Evolutionary conservation across 2,329 filamentous ascomycete species (phyloP).

Genomic region (Colletotrichum filicis): DNA sequence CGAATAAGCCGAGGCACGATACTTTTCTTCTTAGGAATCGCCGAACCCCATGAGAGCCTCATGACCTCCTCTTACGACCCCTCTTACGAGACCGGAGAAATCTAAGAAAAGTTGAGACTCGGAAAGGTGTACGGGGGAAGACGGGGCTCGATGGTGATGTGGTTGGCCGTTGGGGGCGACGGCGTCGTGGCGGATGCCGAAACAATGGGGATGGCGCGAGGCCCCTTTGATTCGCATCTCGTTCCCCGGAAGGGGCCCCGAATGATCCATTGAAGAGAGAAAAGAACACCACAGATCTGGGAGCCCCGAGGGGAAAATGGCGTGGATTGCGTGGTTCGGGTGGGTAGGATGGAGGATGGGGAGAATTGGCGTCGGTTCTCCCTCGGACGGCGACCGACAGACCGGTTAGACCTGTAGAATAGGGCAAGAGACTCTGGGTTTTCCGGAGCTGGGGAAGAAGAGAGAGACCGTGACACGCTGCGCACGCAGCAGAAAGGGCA

Average conservation of each 20-base stretch:
- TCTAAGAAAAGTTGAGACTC: background rate
- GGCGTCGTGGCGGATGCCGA: constrained; percentile 14
- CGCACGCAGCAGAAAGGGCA: background rate
- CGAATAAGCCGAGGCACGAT: background rate
- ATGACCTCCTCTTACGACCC: background rate
- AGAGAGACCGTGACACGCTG: no score
- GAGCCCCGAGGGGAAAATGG: constrained; percentile 25
- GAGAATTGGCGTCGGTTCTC: background rate
- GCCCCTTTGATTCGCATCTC: background rate
- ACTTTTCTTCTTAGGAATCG: background rate
- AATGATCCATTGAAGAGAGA: constrained; percentile 7
- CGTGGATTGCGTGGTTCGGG: background rate
- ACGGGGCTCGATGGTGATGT: background rate
- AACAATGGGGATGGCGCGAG: background rate
- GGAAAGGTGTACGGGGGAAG: background rate
- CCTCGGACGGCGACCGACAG: constrained; percentile 32
- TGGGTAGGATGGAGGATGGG: background rate
- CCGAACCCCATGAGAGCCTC: constrained; percentile 18
- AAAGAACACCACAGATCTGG: constrained; percentile 8
- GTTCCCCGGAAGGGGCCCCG: constrained; percentile 20
- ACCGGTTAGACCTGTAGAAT: constrained; percentile 26
- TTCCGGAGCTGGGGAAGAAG: background rate
- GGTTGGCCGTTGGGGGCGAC: constrained; percentile 13
- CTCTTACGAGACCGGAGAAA: background rate
- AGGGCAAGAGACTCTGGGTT: constrained; percentile 5